Base-by-base conservation (phyloP, 306 rosid genomes). In the Quercus rubra region DNA sequence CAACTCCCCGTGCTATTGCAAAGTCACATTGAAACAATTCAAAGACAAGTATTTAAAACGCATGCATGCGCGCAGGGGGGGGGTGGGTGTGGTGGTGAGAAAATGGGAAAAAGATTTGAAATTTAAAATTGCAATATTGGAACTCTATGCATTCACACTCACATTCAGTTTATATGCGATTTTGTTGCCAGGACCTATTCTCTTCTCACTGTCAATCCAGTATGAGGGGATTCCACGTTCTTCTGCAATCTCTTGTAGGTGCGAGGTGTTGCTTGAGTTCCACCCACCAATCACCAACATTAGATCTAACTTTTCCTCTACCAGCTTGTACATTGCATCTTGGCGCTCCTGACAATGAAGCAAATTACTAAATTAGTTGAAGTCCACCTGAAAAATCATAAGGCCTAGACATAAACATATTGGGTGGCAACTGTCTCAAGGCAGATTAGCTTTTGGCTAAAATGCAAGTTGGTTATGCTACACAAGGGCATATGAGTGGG, bases 241-340 rank as follows among this genome's bases (percentile, higher is more conserved):
- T 91, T 95, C 99, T 4, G 99, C 96, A 81, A 95, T 95, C 88
- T 95, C 99, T 91, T 93, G 99, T 58, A 95, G 93, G 74, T 95
- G 99, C 5, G 99, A 93, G 64, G 98, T 95, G 74, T 91, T 95
- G 84, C 99, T 95, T 0, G 99, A 95, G 89, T 93, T 93, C 99
- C 99, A 93, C 68, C 99, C 99, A 59, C 99, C 99, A 82, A 95
- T 64, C 35, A 95, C 99, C 74, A 95, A 82, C 69, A 93, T 86
- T 27, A 93, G 96, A 87, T 95, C 99, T 79, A 95, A 3, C 56
- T 90, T 84, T 74, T 89, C 70, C 83, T 91, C 97, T 68, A 95
- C 99, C 35, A 95, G 88, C 95, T 95, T 91, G 87, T 87, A 93
- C 94, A 95, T 95, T n/a, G 99, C 99, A 86, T 95, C 98, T 90